Conservation (phyloP, 2,329 filamentous ascomycete species). For the Cryphonectria carpinicola region DNA sequence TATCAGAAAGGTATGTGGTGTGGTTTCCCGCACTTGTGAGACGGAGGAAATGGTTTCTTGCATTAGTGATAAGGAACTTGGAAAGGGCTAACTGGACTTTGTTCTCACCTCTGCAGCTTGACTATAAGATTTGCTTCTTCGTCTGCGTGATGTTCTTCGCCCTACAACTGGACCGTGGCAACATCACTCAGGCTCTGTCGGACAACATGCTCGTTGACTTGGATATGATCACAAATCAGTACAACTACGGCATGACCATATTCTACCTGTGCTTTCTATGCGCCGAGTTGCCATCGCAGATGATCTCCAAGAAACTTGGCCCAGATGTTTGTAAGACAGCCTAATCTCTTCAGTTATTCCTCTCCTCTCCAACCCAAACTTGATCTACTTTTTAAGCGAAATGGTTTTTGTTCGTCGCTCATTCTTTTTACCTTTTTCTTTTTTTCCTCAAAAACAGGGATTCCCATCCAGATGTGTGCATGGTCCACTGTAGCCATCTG, state of each 20-base stretch:
- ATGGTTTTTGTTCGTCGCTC: not conserved
- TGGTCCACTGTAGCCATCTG: constrained; percentile 42
- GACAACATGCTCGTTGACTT: constrained; percentile 39
- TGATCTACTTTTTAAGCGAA: no score
- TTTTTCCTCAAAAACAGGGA: constrained; percentile 32
- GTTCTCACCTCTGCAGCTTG: constrained; percentile 32
- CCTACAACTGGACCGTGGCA: constrained; percentile 42
- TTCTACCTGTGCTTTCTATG: constrained; percentile 53
- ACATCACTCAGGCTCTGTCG: constrained; percentile 41
- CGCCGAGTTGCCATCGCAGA: constrained; percentile 58
- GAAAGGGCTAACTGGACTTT: not conserved
- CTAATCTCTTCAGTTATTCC: no score
- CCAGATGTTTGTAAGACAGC: constrained; percentile 39
- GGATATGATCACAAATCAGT: constrained; percentile 45
- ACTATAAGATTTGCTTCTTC: constrained; percentile 39
- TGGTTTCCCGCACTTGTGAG: constrained; percentile 17
- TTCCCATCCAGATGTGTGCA: constrained; percentile 48
- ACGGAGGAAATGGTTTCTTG: no score
- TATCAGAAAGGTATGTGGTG: constrained; percentile 52
- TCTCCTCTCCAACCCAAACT: no score
- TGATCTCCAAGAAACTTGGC: constrained; percentile 55
- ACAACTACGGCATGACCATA: constrained; percentile 54
- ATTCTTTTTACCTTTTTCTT: not conserved
- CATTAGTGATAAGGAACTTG: no score
- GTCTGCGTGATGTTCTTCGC: constrained; percentile 42